Evolutionary conservation across 2,329 filamentous ascomycete genomes (phyloP).

Genomic region (Ophiostoma ulmi): DNA sequence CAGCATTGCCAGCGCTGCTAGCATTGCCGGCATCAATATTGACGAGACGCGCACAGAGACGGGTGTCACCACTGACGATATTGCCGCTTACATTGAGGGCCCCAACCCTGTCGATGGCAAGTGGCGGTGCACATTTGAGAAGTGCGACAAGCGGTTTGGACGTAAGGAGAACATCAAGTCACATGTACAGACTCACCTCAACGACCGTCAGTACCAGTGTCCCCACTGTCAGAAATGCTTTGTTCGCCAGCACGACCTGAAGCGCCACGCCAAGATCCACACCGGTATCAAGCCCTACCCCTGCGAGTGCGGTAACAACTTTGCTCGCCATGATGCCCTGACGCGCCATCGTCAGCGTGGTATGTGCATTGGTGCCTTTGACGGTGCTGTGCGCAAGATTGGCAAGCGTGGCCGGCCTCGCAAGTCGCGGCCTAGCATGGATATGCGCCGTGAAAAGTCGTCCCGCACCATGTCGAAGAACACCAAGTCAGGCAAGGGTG

Average conservation of each 20-base stretch:
- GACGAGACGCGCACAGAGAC: slow-evolving; percentile 68
- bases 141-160: slow-evolving; percentile 87
- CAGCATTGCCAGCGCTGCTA: slow-evolving; percentile 50
- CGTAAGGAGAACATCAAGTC: slow-evolving; percentile 98
- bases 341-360: slow-evolving; percentile 91
- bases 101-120: slow-evolving; percentile 70
- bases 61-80: slow-evolving; percentile 81
- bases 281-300: slow-evolving; percentile 92
- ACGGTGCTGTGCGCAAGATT: slow-evolving; percentile 61
- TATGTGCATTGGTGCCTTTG: slow-evolving; percentile 93
- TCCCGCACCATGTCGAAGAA: slow-evolving; percentile 52
- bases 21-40: slow-evolving; percentile 58
- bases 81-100: slow-evolving; percentile 66
- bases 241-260: slow-evolving; percentile 93
- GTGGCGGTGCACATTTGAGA: slow-evolving; percentile 68
- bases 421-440: slow-evolving; percentile 56
- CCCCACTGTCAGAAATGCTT: slow-evolving; percentile 93
- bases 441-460: slow-evolving; percentile 54
- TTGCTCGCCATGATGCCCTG: slow-evolving; percentile 89
- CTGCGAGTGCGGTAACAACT: slow-evolving; percentile 89
- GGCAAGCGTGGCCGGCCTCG: slow-evolving; percentile 60
- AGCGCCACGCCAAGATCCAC: slow-evolving; percentile 96
- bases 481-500: slow-evolving; percentile 36
- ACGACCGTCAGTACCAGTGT: slow-evolving; percentile 91
- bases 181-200: slow-evolving; percentile 95